A percentile compares a stretch with the other conserved stretches of the same genome.
Conservation (phyloP, 192 early-diverging fungal species). For the Umbelopsis sp. region DNA sequence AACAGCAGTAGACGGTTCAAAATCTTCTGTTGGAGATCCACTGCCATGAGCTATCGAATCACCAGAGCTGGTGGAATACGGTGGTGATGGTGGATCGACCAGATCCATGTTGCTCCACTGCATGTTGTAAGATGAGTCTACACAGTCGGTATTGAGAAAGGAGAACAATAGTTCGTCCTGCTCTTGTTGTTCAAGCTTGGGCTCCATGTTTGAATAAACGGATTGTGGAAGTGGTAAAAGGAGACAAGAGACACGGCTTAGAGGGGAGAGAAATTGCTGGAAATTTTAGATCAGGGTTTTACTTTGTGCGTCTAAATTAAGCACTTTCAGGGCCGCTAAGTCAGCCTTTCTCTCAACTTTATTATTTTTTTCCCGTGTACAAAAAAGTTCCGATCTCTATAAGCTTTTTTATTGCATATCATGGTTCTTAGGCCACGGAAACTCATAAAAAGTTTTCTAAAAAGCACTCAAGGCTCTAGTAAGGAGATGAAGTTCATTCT, state of each 20-base stretch:
- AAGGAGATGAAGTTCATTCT: no score
- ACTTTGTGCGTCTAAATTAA: background rate
- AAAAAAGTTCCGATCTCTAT: no score
- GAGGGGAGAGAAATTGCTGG: conserved; percentile 7
- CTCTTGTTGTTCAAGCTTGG: conserved; percentile 22
- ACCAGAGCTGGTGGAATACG: conserved; percentile 9
- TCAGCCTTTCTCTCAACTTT: background rate
- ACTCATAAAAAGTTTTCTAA: no score
- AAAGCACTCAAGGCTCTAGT: no score
- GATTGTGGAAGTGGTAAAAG: background rate
- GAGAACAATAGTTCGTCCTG: conserved; percentile 37
- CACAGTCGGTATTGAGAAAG: conserved; percentile 35
- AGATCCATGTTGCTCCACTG: conserved; percentile 8
- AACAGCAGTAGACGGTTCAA: background rate
- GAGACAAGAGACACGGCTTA: background rate
- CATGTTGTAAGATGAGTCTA: conserved; percentile 13
- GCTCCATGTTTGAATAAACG: background rate
- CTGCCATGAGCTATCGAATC: conserved; percentile 8
- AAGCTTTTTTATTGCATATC: no score
- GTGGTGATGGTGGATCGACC: background rate
- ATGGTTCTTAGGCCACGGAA: no score
- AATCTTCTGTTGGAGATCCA: background rate
- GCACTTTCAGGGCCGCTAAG: background rate
- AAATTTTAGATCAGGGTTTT: conserved; percentile 1
- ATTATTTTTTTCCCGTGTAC: no score